Percentiles rank a stretch among this genome's conserved stretches.
phyloP scores from a whole-genome alignment of 2,329 filamentous ascomycete species.

The Aureobasidium sp. region DNA sequence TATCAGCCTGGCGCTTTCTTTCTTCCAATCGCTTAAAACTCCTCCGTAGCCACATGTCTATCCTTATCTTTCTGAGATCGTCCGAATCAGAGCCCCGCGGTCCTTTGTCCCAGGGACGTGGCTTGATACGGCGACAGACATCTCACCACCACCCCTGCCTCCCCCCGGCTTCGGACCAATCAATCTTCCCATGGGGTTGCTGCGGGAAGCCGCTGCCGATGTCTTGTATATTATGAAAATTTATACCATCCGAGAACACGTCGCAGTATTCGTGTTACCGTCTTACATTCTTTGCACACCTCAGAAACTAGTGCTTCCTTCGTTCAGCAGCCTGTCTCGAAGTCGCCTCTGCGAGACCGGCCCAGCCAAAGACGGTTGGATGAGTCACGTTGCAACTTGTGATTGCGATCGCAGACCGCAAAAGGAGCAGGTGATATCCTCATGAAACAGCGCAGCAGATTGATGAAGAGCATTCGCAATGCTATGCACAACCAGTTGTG shows the following conservation, averaged over 20 bases:
- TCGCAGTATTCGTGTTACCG: background rate
- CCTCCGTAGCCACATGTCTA: background rate
- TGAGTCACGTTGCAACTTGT: background rate
- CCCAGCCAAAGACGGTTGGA: background rate
- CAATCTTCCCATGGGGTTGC: background rate
- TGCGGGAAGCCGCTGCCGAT: background rate
- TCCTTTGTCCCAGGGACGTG: constrained; percentile 1
- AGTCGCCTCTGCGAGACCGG: background rate
- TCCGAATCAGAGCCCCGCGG: background rate
- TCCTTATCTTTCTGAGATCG: constrained; percentile 9
- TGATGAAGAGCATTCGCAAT: background rate
- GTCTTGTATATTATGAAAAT: constrained; percentile 8
- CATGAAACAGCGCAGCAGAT: background rate
- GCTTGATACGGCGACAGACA: background rate
- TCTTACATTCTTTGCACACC: background rate
- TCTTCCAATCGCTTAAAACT: constrained; percentile 8
- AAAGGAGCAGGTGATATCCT: background rate
- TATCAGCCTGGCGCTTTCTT: background rate
- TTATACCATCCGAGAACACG: background rate
- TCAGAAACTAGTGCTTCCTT: constrained; percentile 2
- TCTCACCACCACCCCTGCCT: constrained; percentile 8
- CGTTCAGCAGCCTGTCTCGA: background rate
- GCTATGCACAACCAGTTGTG: background rate
- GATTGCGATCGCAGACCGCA: background rate
- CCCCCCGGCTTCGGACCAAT: constrained; percentile 4